Percentiles rank a stretch among this genome's conserved stretches.
Conservation (phyloP, 768 basidiomycete genomes). For the Clavulina sp. region DNA sequence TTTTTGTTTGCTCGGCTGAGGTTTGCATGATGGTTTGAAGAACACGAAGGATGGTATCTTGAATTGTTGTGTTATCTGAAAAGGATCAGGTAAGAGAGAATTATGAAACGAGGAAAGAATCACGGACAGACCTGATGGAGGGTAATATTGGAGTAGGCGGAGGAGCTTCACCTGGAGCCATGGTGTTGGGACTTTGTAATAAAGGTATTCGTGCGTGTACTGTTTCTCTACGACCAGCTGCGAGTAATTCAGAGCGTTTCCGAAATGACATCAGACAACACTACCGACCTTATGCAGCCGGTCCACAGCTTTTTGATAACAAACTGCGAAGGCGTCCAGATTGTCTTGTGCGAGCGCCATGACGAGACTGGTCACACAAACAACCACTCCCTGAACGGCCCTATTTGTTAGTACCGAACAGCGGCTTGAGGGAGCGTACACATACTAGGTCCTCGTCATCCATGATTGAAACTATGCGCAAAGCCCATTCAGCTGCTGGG, state of each 20-base stretch:
- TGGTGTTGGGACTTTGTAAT: constrained; percentile 94
- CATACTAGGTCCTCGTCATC: constrained; percentile 74
- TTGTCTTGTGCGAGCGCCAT: constrained; percentile 91
- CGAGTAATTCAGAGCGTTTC: background rate
- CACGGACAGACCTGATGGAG: constrained; percentile 62
- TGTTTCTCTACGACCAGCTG: constrained; percentile 86
- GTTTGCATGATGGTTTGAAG: constrained; percentile 83
- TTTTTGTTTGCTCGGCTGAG: constrained; percentile 68
- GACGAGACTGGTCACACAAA: constrained; percentile 84
- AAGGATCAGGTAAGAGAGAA: constrained; percentile 3
- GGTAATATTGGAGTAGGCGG: constrained; percentile 84
- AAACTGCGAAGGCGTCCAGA: constrained; percentile 76
- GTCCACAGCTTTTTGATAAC: constrained; percentile 89
- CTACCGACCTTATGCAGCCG: constrained; percentile 53
- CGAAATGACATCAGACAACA: background rate
- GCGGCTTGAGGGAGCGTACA: background rate
- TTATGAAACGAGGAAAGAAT: background rate
- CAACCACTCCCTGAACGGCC: constrained; percentile 67
- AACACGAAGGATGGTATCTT: constrained; percentile 59
- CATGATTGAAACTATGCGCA: constrained; percentile 89
- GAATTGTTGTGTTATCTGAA: constrained; percentile 68
- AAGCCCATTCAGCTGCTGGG: constrained; percentile 86
- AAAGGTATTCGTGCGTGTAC: constrained; percentile 75
- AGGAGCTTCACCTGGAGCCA: constrained; percentile 96
- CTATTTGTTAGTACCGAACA: background rate